Conservation (phyloP, 2,329 filamentous ascomycete genomes). For the Venturiaceae sp. region DNA sequence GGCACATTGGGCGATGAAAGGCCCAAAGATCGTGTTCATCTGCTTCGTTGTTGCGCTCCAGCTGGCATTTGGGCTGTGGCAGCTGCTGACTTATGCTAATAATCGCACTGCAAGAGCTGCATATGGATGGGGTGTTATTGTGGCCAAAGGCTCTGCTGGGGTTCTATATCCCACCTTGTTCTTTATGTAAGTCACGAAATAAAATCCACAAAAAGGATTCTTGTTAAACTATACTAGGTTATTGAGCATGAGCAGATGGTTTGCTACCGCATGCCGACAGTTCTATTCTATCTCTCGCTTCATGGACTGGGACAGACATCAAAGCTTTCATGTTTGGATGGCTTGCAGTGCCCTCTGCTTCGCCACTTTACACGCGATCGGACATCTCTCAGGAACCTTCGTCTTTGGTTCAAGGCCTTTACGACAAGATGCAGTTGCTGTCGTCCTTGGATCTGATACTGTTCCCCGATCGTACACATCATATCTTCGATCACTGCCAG, state of each 20-base stretch:
- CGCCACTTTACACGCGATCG: slow-evolving; percentile 43
- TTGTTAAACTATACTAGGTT: slow-evolving; percentile 16
- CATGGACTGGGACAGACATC: slow-evolving; percentile 47
- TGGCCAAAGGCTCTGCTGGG: slow-evolving; percentile 46
- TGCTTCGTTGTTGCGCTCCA: slow-evolving; percentile 37
- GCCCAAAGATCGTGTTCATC: slow-evolving; percentile 41
- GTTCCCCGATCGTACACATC: slow-evolving; percentile 35
- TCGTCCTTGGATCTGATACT: slow-evolving; percentile 33
- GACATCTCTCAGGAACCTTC: slow-evolving; percentile 45
- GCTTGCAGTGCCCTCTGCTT: slow-evolving; percentile 40
- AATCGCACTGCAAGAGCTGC: slow-evolving; percentile 35
- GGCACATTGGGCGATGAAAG: slow-evolving; percentile 47
- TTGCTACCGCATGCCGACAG: slow-evolving; percentile 42
- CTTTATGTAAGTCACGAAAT: slow-evolving; percentile 30
- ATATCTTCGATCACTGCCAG: slow-evolving; percentile 39
- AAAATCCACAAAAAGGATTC: no score
- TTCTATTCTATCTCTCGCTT: slow-evolving; percentile 43
- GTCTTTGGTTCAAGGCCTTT: slow-evolving; percentile 36
- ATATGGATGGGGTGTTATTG: slow-evolving; percentile 46
- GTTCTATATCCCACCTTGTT: slow-evolving; percentile 49
- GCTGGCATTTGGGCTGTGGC: slow-evolving; percentile 45
- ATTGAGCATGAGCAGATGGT: slow-evolving; percentile 48
- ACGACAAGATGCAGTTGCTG: slow-evolving; percentile 35
- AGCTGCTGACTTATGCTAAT: slow-evolving; percentile 43
- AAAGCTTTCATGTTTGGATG: slow-evolving; percentile 47